phyloP scores from a whole-genome alignment of 1,284 basidiomycete genomes.

The Ceratobasidium sp. region DNA sequence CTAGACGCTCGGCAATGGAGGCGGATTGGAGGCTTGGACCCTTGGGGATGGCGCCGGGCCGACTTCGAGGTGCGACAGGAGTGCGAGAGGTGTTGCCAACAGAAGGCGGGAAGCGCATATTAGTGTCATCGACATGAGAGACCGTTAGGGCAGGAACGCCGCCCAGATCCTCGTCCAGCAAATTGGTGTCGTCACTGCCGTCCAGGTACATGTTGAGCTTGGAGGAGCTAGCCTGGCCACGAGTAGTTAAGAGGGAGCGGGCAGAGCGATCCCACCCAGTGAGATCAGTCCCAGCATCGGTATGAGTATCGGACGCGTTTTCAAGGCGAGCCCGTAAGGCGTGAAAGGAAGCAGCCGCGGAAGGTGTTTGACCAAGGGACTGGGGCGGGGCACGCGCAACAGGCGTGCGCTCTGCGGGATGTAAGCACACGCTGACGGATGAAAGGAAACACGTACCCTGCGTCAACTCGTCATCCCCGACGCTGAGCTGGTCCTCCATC shows the following conservation, averaged over 20 bases:
- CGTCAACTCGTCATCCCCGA: constrained; percentile 14
- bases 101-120: constrained; percentile 16
- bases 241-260: constrained; percentile 32
- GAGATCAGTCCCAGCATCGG: constrained; percentile 9
- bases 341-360: constrained; percentile 30
- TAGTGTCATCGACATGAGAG: constrained; percentile 38
- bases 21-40: constrained; percentile 37
- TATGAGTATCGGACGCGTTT: constrained; percentile 14
- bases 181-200: constrained; percentile 24
- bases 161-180: constrained; percentile 34
- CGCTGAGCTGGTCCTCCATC: neutral
- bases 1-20: constrained; percentile 35
- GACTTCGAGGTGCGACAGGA: neutral
- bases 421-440: neutral
- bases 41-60: constrained; percentile 19
- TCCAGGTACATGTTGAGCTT: constrained; percentile 26
- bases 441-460: constrained; percentile 9
- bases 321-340: constrained; percentile 30
- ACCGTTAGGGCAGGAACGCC: constrained; percentile 23
- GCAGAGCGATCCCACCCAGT: constrained; percentile 39
- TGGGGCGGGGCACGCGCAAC: constrained; percentile 32
- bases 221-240: constrained; percentile 32
- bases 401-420: constrained; percentile 1
- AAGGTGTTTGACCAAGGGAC: constrained; percentile 9
- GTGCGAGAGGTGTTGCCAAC: constrained; percentile 27